phyloP scores from a whole-genome alignment of 2,329 filamentous ascomycete species.

The Pseudogymnoascus sp. region DNA sequence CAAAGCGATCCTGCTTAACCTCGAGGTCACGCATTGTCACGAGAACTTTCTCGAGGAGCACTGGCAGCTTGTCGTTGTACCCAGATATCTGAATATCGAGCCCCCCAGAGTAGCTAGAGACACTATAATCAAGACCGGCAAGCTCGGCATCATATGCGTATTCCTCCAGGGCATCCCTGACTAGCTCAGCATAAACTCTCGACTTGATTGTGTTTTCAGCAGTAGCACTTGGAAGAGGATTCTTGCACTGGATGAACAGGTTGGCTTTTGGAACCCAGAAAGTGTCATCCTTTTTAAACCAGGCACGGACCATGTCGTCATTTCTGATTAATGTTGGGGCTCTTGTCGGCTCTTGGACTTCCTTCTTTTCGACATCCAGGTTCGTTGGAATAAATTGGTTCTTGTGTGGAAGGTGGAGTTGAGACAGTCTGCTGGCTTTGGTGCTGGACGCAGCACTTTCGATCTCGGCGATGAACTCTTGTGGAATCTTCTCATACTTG shows the following conservation, averaged over 20 bases:
- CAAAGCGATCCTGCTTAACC: slow-evolving; percentile 78
- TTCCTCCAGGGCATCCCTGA: slow-evolving; percentile 80
- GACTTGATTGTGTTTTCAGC: slow-evolving; percentile 72
- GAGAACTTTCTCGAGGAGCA: slow-evolving; percentile 83
- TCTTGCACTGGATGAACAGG: slow-evolving; percentile 70
- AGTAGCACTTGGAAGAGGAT: slow-evolving; percentile 68
- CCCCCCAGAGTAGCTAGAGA: slow-evolving; percentile 64
- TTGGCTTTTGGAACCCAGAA: slow-evolving; percentile 98
- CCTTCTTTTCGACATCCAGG: slow-evolving; percentile 90
- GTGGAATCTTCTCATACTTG: slow-evolving; percentile 68
- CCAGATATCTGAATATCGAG: slow-evolving; percentile 73
- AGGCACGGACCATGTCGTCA: slow-evolving; percentile 70
- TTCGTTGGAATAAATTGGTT: slow-evolving; percentile 95
- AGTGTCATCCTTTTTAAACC: slow-evolving; percentile 97
- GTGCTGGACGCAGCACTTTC: slow-evolving; percentile 52
- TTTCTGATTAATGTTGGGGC: slow-evolving; percentile 77
- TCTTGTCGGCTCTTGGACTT: slow-evolving; percentile 65
- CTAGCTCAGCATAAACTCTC: slow-evolving; percentile 73
- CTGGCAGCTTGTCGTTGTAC: slow-evolving; percentile 93
- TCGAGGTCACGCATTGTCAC: slow-evolving; percentile 76
- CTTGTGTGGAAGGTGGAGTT: slow-evolving; percentile 78
- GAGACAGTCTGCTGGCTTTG: slow-evolving; percentile 51
- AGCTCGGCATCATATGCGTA: slow-evolving; percentile 96
- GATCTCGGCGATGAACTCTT: slow-evolving; percentile 65
- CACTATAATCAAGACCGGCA: slow-evolving; percentile 74